A percentile compares a stretch with the other conserved stretches of the same genome.
Conservation (phyloP, 305 asterid species). For the Fraxinus sp. region DNA sequence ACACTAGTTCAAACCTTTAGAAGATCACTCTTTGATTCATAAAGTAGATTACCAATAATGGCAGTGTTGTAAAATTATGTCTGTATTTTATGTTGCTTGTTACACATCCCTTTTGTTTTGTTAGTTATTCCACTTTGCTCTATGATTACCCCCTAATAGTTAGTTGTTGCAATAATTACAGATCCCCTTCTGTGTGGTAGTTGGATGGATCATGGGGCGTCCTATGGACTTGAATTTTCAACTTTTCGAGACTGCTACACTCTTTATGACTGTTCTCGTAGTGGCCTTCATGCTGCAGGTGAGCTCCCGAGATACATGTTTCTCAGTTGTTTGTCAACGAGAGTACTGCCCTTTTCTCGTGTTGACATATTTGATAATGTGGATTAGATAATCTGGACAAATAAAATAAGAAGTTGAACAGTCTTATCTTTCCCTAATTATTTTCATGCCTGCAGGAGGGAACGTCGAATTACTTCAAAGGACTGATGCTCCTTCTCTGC, state of each 20-base stretch:
- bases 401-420: background rate
- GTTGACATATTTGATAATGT: background rate
- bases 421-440: background rate
- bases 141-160: background rate
- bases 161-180: conserved; percentile 28
- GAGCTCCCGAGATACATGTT: background rate
- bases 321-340: background rate
- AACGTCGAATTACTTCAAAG: conserved; percentile 81
- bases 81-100: background rate
- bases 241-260: conserved; percentile 75
- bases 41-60: background rate
- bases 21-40: background rate
- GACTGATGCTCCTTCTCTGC: conserved; percentile 81
- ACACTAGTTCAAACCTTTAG: background rate
- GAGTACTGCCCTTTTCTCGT: background rate
- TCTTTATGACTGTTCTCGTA: conserved; percentile 75
- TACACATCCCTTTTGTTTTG: background rate
- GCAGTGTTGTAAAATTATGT: background rate
- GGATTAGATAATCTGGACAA: background rate
- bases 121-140: background rate
- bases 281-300: conserved; percentile 86
- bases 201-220: conserved; percentile 72
- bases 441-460: conserved; percentile 57
- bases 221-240: conserved; percentile 82
- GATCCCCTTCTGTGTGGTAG: conserved; percentile 79